Evolutionary conservation across 352 stramenopile genomes (phyloP), one percentile per base, ranked within the genome.

Genomic region (Pythium grandisporangium): DNA sequence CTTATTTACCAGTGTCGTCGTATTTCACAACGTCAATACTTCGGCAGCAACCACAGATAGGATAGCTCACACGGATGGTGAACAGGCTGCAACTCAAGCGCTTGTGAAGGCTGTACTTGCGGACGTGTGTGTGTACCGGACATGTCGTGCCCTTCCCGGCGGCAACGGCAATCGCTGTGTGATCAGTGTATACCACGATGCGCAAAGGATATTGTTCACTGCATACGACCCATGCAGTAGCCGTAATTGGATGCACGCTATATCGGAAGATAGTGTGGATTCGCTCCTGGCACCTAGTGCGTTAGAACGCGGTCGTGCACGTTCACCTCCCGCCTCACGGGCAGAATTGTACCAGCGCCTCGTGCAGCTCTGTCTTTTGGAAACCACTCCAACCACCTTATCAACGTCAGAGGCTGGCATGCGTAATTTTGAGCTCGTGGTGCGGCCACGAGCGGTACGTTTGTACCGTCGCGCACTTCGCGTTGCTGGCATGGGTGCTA

Each of bases 131-230:
- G 76, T 90, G 25, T 82, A 84, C 39, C 70, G 76, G 20, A 69
- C 61, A 20, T 63, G 63, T 10, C 59, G 71, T 32, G 41, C 42
- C 8, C 55, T 92, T n/a, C n/a, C n/a, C n/a, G n/a, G n/a, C n/a
- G n/a, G n/a, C 2, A 51, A 70, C 20, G 49, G 48, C 16, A 58
- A 65, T 5, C 67, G 63, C 0, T 83, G 70, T 21, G 45, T 92
- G 10, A 37, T 90, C n/a, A 78, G 45, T 8, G 55, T 92, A 17
- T 85, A 66, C 23, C 79, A 86, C 33, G 76, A 92, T 47, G 88
- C 71, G 36, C 52, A 67, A 37, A 65, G 68, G 25, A 53, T 88
- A 20, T 92, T 67, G 36, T 73, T 84, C 25, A 81, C 48, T 19
- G 73, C 58, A 4, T 92, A 92, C 53, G 70, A 83, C 6, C 76